Evolutionary conservation across 805 yeast genomes (phyloP), one percentile per base, ranked within the genome.

Genomic region (Torulaspora franciscae): DNA sequence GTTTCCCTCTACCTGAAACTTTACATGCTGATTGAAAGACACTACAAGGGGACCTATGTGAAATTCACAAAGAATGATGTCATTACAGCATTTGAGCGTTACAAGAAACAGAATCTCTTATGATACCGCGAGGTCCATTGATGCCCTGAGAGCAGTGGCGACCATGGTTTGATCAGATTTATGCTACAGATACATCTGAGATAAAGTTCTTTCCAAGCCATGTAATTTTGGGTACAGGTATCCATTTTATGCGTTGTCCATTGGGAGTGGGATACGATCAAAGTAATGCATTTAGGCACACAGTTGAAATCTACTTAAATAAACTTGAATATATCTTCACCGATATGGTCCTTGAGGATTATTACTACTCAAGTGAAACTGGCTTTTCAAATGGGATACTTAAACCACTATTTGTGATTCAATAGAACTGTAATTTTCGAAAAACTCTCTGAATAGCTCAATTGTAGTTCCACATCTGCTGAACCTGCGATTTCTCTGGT

Each of bases 401-500:
- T 50, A 57, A 34, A 75, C 71, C n/a, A 69, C 36, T 37, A 76
- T 71, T 22, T 63, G 66, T 15, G 69, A 53, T 55, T 76, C 80
- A 30, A 75, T 49, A 2, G 55, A 48, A 28, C 68, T 58, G 59
- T 59, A 79, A 40, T 69, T 56, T 49, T 71, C 75, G 60, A 79
- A 88, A 61, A 75, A 90, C 17, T 79, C 72, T 50, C 69, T 72
- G 61, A 85, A 88, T 49, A 90, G 69, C 37, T 67, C 66, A 34
- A 80, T 75, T 86, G 78, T 47, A 74, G 70, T 39, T 71, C 80
- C 24, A 91, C 71, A 67, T 90, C 98, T 39, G 68, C 70, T 15
- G 85, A 66, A 15, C 95, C 95, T 28, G 95, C 90, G 5, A 95
- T 89, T 65, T 90, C 98, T 64, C 97, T 77, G 49, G 87, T 82